Conservation (phyloP, 2,329 filamentous ascomycete species). For the Venturia pyrina region DNA sequence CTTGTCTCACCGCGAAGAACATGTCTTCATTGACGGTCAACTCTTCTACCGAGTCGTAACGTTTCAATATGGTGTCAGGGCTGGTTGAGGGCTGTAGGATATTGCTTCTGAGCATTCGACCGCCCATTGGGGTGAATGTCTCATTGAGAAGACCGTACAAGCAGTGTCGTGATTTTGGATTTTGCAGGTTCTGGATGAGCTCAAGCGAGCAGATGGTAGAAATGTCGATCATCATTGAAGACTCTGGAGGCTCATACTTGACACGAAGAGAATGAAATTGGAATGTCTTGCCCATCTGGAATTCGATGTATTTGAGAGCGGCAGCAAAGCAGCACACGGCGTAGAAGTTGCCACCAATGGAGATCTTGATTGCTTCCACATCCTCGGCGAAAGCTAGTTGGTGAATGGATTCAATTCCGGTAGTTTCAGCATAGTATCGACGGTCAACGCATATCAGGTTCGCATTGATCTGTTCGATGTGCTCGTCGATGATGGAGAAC, state of each 20-base stretch:
- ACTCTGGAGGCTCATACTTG: constrained; percentile 77
- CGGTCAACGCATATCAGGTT: constrained; percentile 58
- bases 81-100: constrained; percentile 82
- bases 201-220: constrained; percentile 81
- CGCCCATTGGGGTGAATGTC: constrained; percentile 81
- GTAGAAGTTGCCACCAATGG: constrained; percentile 74
- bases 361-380: constrained; percentile 68
- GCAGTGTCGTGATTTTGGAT: constrained; percentile 67
- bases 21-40: constrained; percentile 72
- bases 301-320: constrained; percentile 69
- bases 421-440: constrained; percentile 71
- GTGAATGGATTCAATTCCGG: constrained; percentile 68
- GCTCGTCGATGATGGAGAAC: constrained; percentile 63
- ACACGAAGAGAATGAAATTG: constrained; percentile 72
- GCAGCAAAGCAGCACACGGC: constrained; percentile 78
- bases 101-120: constrained; percentile 70
- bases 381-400: constrained; percentile 72
- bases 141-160: constrained; percentile 79
- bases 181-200: constrained; percentile 76
- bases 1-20: constrained; percentile 65
- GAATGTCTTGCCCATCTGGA: constrained; percentile 58
- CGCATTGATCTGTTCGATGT: constrained; percentile 49
- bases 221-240: constrained; percentile 92
- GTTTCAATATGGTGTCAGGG: constrained; percentile 52
- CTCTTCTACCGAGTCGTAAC: constrained; percentile 79